A percentile compares a stretch with the other conserved stretches of the same genome.
phyloP scores from a whole-genome alignment of 2,329 filamentous ascomycete species.

The Chalaropsis ovoidea region DNA sequence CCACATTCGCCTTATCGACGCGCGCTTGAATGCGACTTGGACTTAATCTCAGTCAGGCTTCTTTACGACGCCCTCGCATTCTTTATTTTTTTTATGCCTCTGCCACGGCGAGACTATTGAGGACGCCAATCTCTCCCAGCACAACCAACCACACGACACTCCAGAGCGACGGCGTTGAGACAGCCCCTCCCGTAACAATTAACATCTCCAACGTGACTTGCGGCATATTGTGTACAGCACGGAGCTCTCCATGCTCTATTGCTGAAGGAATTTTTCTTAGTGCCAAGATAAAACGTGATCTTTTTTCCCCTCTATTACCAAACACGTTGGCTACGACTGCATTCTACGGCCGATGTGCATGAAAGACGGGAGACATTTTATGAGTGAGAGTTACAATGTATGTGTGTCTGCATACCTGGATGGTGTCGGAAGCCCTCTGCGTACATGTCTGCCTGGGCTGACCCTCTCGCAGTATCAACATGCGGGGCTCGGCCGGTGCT shows the following conservation, averaged over 20 bases:
- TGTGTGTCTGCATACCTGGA: not conserved
- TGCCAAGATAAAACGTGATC: slow-evolving; percentile 41
- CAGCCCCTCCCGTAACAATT: not conserved
- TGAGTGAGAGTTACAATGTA: not conserved
- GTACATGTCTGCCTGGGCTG: too few species aligned
- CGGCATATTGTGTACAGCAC: slow-evolving; percentile 53
- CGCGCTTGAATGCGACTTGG: not conserved
- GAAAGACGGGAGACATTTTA: slow-evolving; percentile 43
- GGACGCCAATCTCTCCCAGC: not conserved
- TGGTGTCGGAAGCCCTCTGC: too few species aligned
- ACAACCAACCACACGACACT: not conserved
- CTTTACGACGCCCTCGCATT: not conserved
- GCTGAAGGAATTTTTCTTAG: slow-evolving; percentile 48
- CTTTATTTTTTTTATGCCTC: too few species aligned
- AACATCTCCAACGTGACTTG: not conserved
- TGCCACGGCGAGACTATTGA: not conserved
- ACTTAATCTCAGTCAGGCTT: slow-evolving; percentile 1
- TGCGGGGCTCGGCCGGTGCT: too few species aligned
- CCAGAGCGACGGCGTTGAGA: not conserved
- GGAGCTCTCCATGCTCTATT: slow-evolving; percentile 43
- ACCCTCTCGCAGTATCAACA: too few species aligned
- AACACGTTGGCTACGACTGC: slow-evolving; percentile 40
- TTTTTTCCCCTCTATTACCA: slow-evolving; percentile 45
- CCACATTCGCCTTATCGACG: not conserved
- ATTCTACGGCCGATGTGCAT: slow-evolving; percentile 42